phyloP scores from a whole-genome alignment of 2,329 filamentous ascomycete genomes.

The Penicillium sp. region DNA sequence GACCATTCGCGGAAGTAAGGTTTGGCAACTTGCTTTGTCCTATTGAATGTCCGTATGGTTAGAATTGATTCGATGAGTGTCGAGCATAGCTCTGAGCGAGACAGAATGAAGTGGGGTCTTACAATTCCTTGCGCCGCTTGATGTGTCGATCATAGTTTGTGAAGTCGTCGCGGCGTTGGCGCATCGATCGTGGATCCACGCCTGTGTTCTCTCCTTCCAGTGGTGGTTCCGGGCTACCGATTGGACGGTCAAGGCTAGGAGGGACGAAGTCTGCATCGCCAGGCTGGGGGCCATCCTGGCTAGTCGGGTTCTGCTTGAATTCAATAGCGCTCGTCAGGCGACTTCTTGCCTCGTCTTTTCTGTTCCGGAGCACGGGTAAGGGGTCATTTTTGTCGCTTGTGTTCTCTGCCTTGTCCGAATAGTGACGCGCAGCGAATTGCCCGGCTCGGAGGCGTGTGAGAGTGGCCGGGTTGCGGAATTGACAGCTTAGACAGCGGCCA shows the following conservation, averaged over 20 bases:
- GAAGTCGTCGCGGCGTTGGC: constrained; percentile 75
- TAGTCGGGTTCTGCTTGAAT: constrained; percentile 33
- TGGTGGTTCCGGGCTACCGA: constrained; percentile 77
- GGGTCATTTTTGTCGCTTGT: neutral
- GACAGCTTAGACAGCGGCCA: constrained; percentile 38
- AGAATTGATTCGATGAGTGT: neutral
- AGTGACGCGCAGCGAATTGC: constrained; percentile 29
- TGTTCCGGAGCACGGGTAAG: neutral
- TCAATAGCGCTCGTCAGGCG: constrained; percentile 19
- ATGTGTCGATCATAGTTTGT: constrained; percentile 84
- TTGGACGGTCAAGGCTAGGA: constrained; percentile 66
- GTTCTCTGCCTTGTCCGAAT: constrained; percentile 25
- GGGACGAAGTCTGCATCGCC: constrained; percentile 52
- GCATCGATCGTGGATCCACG: constrained; percentile 66
- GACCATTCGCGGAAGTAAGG: constrained; percentile 97
- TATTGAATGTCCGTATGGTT: constrained; percentile 35
- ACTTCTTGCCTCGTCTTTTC: constrained; percentile 2
- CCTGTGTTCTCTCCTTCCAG: constrained; percentile 79
- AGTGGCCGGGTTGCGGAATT: constrained; percentile 31
- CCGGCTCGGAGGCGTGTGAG: constrained; percentile 21
- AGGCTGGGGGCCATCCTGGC: constrained; percentile 23
- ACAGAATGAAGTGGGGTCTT: constrained; percentile 29
- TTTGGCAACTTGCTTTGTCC: constrained; percentile 73
- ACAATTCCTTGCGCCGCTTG: constrained; percentile 73
- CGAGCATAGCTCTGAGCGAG: neutral